Conservation (phyloP, 2,329 filamentous ascomycete species). For the Fusarium mexicanum region DNA sequence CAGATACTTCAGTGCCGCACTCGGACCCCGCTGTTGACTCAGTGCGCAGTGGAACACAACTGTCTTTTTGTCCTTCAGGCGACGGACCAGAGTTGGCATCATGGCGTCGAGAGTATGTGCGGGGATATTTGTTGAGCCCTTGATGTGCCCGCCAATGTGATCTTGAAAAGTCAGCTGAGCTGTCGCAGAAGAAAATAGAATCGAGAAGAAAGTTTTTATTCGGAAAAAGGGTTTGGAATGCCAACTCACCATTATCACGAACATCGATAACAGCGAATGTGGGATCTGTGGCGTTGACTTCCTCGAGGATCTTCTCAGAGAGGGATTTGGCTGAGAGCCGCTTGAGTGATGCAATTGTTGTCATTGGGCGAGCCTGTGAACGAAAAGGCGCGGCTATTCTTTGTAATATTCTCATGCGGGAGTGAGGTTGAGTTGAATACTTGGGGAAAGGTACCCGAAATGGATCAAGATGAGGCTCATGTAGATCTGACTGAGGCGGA, state of each 20-base stretch:
- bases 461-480: slow-evolving; percentile 8
- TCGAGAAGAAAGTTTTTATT: neutral
- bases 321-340: slow-evolving; percentile 77
- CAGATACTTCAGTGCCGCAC: slow-evolving; percentile 82
- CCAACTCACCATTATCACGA: slow-evolving; percentile 75
- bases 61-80: slow-evolving; percentile 77
- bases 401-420: slow-evolving; percentile 21
- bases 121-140: slow-evolving; percentile 78
- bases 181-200: neutral
- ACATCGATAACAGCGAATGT: slow-evolving; percentile 85
- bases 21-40: slow-evolving; percentile 89
- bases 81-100: slow-evolving; percentile 84
- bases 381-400: slow-evolving; percentile 5
- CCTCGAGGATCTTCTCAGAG: slow-evolving; percentile 68
- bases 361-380: slow-evolving; percentile 48
- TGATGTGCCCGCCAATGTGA: slow-evolving; percentile 90
- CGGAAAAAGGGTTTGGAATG: neutral
- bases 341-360: slow-evolving; percentile 70
- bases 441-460: neutral
- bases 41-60: slow-evolving; percentile 96
- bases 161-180: slow-evolving; percentile 60
- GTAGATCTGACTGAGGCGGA: neutral
- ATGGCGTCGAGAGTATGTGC: slow-evolving; percentile 76
- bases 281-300: slow-evolving; percentile 52
- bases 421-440: neutral